Evolutionary conservation across 2,329 filamentous ascomycete genomes (phyloP).

Genomic region (Sporothrix inflata): DNA sequence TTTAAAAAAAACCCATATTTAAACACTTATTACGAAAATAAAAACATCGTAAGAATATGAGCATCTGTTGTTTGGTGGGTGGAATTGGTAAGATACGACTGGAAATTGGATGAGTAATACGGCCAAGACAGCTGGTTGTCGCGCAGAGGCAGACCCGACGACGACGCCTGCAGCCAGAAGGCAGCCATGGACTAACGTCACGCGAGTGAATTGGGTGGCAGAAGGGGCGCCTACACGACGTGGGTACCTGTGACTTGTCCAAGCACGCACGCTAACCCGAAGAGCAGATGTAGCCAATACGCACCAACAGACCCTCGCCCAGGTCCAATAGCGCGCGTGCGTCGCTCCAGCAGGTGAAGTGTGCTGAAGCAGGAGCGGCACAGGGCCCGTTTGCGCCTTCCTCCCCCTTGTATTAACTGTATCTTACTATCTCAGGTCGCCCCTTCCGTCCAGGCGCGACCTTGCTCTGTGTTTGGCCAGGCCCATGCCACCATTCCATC

Average conservation of each 20-base stretch:
- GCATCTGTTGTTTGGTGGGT: background rate
- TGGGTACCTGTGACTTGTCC: background rate
- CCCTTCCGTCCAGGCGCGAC: background rate
- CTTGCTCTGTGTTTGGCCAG: slow-evolving; percentile 5
- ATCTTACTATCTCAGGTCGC: background rate
- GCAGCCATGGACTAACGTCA: slow-evolving; percentile 35
- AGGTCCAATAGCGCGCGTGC: background rate
- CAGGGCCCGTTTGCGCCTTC: background rate
- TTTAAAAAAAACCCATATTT: too few species aligned
- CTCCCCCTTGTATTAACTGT: background rate
- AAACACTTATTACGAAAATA: too few species aligned
- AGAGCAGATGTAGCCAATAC: background rate
- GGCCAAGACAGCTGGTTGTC: background rate
- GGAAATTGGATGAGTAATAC: slow-evolving; percentile 23
- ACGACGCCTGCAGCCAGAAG: slow-evolving; percentile 27
- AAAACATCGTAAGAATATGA: too few species aligned
- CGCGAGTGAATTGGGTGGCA: slow-evolving; percentile 20
- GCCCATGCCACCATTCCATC: slow-evolving; percentile 13
- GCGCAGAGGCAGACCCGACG: background rate
- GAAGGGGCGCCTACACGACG: background rate
- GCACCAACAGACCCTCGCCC: background rate
- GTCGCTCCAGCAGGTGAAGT: background rate
- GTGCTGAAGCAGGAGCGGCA: background rate
- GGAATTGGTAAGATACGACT: background rate
- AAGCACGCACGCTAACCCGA: too few species aligned